Percentiles rank a stretch among this genome's conserved stretches.
phyloP scores from a whole-genome alignment of 1,284 basidiomycete species.

The Trametes hirsuta region DNA sequence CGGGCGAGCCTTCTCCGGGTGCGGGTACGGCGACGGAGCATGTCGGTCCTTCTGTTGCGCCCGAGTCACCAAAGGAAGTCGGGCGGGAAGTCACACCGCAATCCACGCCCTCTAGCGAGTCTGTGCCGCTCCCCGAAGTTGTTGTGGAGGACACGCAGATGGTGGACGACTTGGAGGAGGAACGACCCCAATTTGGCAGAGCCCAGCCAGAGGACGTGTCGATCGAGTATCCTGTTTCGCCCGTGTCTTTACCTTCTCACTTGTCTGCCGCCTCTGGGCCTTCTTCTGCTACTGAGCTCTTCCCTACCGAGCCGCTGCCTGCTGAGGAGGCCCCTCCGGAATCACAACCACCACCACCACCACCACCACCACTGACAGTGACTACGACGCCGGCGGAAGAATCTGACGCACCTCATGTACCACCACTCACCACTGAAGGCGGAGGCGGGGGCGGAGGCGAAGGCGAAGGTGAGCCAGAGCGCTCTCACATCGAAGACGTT shows the following conservation, averaged over 20 bases:
- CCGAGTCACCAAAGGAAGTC: background rate
- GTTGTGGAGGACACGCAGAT: slow-evolving; percentile 4
- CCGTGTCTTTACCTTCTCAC: background rate
- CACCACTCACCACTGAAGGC: too few relatives aligned
- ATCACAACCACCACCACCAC: too few relatives aligned
- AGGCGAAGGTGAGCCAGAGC: too few relatives aligned
- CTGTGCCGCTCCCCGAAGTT: background rate
- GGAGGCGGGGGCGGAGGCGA: too few relatives aligned
- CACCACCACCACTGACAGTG: too few relatives aligned
- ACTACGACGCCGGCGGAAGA: too few relatives aligned
- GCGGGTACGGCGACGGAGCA: too few relatives aligned
- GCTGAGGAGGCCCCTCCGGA: background rate
- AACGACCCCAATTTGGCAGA: background rate
- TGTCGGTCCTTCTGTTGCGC: too few relatives aligned
- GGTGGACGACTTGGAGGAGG: background rate
- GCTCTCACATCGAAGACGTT: background rate
- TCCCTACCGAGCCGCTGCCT: background rate
- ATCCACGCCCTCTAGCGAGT: background rate
- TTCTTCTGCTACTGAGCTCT: background rate
- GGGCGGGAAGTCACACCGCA: background rate
- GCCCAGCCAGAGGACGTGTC: background rate
- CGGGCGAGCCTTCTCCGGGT: too few relatives aligned
- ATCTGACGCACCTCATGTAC: too few relatives aligned
- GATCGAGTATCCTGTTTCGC: background rate
- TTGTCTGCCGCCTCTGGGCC: background rate